Base-by-base conservation (phyloP, 2,329 filamentous ascomycete genomes). In the Colletotrichum gigasporum region DNA sequence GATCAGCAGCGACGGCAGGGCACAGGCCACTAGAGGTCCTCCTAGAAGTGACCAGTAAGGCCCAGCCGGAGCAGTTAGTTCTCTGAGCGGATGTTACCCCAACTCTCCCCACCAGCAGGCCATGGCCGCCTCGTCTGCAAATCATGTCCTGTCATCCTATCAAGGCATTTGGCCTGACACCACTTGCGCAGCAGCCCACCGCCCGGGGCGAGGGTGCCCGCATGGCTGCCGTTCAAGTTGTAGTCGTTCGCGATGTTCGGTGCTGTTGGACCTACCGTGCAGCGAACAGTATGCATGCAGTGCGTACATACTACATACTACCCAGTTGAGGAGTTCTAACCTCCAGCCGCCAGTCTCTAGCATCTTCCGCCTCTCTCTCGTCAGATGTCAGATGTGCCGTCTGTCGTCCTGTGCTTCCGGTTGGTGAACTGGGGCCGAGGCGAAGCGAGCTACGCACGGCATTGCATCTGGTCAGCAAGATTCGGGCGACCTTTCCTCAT, bases 351-450 rank as follows among this genome's bases (percentile, higher is more conserved):
- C n/a, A n/a, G n/a, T n/a, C n/a, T n/a, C n/a, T n/a, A 26, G 24
- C 6, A 5, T 20, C 20, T 44, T 2, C 11, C 11, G 28, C 16
- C 10, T 6, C 10, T 22, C 30, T 37, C 14, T n/a, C n/a, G 34
- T 63, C 55, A 63, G 47, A 60, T 64, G 41, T 60, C 39, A 53
- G 47, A 42, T 42, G 41, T 22, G 42, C 16, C 11, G 18, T 22
- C 16, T 11, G 20, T 44, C 18, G 41, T 22, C 41, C 22, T 26
- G 41, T 12, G 11, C 20, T 51, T 51, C 30, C 47, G 47, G 47
- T 51, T 51, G 32, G 47, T 51, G 32, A 26, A 24, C 16, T 20
- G 12, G 14, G 32, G 16, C n/a, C 30, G 18, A 11, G 30, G 24
- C 4, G 42, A 16, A 8, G 14, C 14, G n/a, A 16, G 18, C 18